phyloP scores from a whole-genome alignment of 208 protist genomes.

The Wallacemonas sp. region DNA sequence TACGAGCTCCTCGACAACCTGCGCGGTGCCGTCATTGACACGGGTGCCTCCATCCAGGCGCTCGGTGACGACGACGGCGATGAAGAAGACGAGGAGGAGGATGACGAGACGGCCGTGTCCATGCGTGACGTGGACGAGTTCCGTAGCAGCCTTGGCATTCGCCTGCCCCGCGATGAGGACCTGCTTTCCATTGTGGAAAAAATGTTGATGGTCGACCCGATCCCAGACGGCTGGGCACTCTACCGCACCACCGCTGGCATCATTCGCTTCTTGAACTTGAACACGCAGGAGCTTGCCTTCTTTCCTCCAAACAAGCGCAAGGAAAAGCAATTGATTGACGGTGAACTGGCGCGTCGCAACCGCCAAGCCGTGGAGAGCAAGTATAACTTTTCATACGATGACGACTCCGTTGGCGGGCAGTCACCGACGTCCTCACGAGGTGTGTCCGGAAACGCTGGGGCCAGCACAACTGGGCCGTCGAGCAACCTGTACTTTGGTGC shows the following conservation, averaged over 20 bases:
- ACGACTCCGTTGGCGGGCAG: conserved; percentile 30
- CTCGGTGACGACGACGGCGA: conserved; percentile 45
- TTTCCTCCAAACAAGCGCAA: conserved; percentile 74
- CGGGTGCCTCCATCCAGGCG: conserved; percentile 27
- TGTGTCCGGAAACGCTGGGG: neutral
- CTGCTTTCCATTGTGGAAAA: conserved; percentile 74
- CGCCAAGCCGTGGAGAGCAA: conserved; percentile 70
- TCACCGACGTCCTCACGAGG: neutral
- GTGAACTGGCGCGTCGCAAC: conserved; percentile 67
- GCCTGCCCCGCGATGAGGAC: conserved; percentile 81
- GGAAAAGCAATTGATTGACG: conserved; percentile 62
- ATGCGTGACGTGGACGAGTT: conserved; percentile 87
- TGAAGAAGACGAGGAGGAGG: conserved; percentile 60
- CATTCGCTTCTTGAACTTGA: conserved; percentile 88
- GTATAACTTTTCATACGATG: conserved; percentile 68
- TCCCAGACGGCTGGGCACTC: conserved; percentile 87
- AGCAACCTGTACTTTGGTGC: conserved; percentile 8
- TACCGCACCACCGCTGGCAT: conserved; percentile 85
- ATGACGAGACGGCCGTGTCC: conserved; percentile 67
- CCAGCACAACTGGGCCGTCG: neutral
- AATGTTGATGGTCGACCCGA: conserved; percentile 80
- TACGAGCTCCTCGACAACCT: conserved; percentile 72
- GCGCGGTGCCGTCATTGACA: conserved; percentile 26
- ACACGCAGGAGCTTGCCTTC: conserved; percentile 87
- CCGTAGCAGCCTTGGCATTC: conserved; percentile 80